phyloP scores from a whole-genome alignment of 768 basidiomycete genomes.

The Holtermanniella nyarrowii region DNA sequence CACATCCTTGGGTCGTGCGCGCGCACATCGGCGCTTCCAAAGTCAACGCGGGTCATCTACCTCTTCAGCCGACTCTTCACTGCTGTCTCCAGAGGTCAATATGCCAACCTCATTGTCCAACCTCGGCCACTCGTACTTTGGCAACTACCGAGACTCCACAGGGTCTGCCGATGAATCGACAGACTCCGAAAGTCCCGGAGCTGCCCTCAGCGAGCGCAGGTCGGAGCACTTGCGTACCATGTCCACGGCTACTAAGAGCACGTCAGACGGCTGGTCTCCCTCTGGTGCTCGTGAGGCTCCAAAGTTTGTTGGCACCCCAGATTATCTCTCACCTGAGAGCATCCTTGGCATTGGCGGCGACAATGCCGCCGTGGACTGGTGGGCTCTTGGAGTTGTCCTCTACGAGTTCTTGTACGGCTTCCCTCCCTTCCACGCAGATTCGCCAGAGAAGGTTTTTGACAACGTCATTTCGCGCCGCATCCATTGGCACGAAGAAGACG shows the following conservation, averaged over 20 bases:
- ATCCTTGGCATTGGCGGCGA: conserved; percentile 87
- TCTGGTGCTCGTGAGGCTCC: conserved; percentile 56
- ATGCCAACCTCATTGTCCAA: conserved; percentile 17
- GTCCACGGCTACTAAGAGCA: conserved; percentile 13
- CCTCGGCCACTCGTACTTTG: conserved; percentile 41
- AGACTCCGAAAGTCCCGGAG: conserved; percentile 54
- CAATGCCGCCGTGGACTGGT: conserved; percentile 96
- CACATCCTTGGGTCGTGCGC: conserved; percentile 17
- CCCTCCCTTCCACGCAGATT: conserved; percentile 95
- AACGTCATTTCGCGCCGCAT: conserved; percentile 90
- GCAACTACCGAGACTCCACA: conserved; percentile 12
- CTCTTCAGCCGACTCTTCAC: conserved; percentile 34
- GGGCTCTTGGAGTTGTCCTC: conserved; percentile 95
- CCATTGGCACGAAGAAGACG: conserved; percentile 91
- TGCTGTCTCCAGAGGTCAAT: conserved; percentile 37
- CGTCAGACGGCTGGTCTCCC: conserved; percentile 41
- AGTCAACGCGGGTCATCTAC: conserved; percentile 12
- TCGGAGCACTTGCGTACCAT: conserved; percentile 25
- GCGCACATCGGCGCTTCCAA: conserved; percentile 45
- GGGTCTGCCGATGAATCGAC: conserved; percentile 58
- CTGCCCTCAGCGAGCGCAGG: conserved; percentile 11
- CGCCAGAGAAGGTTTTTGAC: conserved; percentile 94
- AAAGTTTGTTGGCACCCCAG: conserved; percentile 94
- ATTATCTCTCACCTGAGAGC: conserved; percentile 74
- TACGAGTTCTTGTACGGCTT: conserved; percentile 97